Conservation (phyloP, 1,139 yeast genomes). For the Yamadazyma atmosphaerica region DNA sequence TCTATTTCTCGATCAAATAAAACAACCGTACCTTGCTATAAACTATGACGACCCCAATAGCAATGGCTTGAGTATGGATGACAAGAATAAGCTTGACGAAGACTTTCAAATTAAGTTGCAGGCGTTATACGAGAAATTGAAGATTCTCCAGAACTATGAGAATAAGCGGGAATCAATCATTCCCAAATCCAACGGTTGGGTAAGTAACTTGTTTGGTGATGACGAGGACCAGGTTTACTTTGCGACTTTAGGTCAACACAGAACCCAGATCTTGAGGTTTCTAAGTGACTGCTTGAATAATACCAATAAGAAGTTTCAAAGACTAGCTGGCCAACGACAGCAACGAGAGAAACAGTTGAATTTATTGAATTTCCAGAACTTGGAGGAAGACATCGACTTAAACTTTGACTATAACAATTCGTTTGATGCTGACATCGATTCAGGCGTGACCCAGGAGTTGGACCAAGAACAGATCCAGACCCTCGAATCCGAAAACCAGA, state of each 20-base stretch:
- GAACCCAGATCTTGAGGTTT: conserved; percentile 42
- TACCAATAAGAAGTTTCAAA: conserved; percentile 36
- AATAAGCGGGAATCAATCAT: conserved; percentile 30
- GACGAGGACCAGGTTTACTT: conserved; percentile 31
- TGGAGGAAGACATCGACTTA: conserved; percentile 30
- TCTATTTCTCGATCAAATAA: conserved; percentile 38
- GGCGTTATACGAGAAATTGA: conserved; percentile 50
- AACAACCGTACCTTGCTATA: conserved; percentile 45
- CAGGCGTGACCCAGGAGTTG: no score
- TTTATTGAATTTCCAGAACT: conserved; percentile 42
- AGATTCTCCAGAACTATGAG: conserved; percentile 52
- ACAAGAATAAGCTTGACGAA: conserved; percentile 56
- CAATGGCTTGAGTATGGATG: conserved; percentile 30
- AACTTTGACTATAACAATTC: conserved; percentile 6
- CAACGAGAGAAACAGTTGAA: conserved; percentile 43
- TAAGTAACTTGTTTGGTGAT: conserved; percentile 27
- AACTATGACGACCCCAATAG: conserved; percentile 25
- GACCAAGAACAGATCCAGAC: conserved; percentile 67
- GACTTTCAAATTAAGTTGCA: conserved; percentile 54
- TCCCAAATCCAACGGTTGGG: conserved; percentile 19
- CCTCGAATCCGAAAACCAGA: conserved; percentile 71
- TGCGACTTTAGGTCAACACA: conserved; percentile 26
- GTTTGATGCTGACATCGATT: neutral
- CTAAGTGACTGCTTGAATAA: conserved; percentile 35
- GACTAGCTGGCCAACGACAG: conserved; percentile 44